phyloP scores from a whole-genome alignment of 345 rosid species.

The Brassica rapa region DNA sequence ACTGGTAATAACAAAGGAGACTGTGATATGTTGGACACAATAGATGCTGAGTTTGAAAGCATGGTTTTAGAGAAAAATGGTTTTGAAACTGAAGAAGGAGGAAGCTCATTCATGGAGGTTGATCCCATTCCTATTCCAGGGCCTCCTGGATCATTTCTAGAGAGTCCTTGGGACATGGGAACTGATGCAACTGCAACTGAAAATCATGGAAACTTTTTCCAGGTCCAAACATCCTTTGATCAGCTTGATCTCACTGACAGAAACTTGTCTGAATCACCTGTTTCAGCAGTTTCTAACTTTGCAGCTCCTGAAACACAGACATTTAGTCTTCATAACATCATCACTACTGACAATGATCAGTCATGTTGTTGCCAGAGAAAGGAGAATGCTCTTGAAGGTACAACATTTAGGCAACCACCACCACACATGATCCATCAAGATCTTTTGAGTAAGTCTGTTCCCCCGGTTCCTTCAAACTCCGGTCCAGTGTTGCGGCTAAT shows the following conservation, averaged over 20 bases:
- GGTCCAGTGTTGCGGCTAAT: slow-evolving; percentile 85
- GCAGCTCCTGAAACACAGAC: slow-evolving; percentile 32
- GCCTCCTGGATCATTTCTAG: slow-evolving; percentile 93
- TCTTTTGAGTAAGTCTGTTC: slow-evolving; percentile 27
- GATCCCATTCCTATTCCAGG: slow-evolving; percentile 97
- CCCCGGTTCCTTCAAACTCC: slow-evolving; percentile 43
- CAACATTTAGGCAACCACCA: slow-evolving; percentile 15
- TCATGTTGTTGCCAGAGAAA: slow-evolving; percentile 90
- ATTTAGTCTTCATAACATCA: slow-evolving; percentile 26
- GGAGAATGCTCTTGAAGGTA: slow-evolving; percentile 51
- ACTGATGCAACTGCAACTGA: slow-evolving; percentile 66
- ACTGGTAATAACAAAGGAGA: slow-evolving; percentile 17
- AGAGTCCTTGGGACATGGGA: slow-evolving; percentile 82
- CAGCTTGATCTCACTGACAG: slow-evolving; percentile 64
- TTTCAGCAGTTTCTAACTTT: slow-evolving; percentile 58
- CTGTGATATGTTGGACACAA: slow-evolving; percentile 21
- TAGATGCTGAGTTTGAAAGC: slow-evolving; percentile 36
- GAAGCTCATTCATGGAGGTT: slow-evolving; percentile 65
- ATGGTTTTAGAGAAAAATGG: slow-evolving; percentile 41
- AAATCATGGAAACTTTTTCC: slow-evolving; percentile 81
- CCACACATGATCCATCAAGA: slow-evolving; percentile 12
- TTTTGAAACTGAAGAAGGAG: slow-evolving; percentile 41
- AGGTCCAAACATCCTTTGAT: slow-evolving; percentile 72
- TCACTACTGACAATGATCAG: slow-evolving; percentile 47
- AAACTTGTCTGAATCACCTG: slow-evolving; percentile 72